Evolutionary conservation across 495 filamentous ascomycete species (phyloP).

Genomic region (Chlorociboria aeruginascens): DNA sequence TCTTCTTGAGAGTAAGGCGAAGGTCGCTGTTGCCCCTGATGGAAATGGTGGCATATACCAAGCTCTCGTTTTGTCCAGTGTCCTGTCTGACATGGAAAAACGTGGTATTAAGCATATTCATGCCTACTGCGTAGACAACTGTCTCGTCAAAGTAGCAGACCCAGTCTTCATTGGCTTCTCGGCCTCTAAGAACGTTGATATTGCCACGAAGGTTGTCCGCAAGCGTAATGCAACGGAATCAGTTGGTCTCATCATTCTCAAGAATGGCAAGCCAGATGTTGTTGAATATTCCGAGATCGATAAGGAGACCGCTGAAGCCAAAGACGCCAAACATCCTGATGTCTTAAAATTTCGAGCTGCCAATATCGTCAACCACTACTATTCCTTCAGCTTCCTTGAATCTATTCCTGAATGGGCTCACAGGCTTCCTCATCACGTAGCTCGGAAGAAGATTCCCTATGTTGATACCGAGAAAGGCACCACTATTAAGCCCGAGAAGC

Average conservation of each 20-base stretch:
- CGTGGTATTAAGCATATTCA: conserved; percentile 94
- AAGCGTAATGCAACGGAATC: conserved; percentile 97
- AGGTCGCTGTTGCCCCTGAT: conserved; percentile 94
- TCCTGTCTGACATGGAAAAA: conserved; percentile 76
- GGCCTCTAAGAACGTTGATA: conserved; percentile 80
- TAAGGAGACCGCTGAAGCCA: conserved; percentile 70
- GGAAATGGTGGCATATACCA: conserved; percentile 97
- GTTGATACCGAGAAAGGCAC: conserved; percentile 65
- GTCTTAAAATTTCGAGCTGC: conserved; percentile 92
- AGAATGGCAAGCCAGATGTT: conserved; percentile 94
- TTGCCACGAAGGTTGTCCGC: conserved; percentile 95
- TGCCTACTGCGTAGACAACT: conserved; percentile 97
- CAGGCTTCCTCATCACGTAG: conserved; percentile 87
- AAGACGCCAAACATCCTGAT: conserved; percentile 69
- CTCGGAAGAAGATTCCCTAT: conserved; percentile 95
- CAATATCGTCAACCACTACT: conserved; percentile 99
- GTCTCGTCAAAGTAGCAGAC: conserved; percentile 93
- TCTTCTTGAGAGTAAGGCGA: conserved; percentile 78
- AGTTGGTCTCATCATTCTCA: conserved; percentile 85
- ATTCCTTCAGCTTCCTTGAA: conserved; percentile 87
- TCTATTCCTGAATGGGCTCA: conserved; percentile 77
- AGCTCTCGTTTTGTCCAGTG: conserved; percentile 70
- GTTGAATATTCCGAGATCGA: conserved; percentile 99
- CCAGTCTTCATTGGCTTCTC: conserved; percentile 92
- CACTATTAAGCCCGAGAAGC: conserved; percentile 75